Percentiles rank a stretch among this genome's conserved stretches.
phyloP scores from a whole-genome alignment of 768 basidiomycete genomes.

The Trichaptum fuscoviolaceum region DNA sequence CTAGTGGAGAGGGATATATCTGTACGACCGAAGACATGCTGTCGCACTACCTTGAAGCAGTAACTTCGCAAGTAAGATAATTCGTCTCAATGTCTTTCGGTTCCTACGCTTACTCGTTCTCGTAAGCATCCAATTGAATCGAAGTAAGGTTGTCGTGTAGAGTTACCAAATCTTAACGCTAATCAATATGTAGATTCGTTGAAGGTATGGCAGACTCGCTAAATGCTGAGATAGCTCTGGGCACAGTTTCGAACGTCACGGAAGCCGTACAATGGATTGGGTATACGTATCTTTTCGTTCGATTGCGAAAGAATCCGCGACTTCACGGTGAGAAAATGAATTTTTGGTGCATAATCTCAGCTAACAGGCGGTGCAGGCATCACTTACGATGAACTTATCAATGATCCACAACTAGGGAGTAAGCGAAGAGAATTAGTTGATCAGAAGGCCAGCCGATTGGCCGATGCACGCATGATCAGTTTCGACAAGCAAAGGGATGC shows the following conservation, averaged over 20 bases:
- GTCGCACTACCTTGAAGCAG: conserved; percentile 80
- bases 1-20: conserved; percentile 94
- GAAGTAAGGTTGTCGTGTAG: conserved; percentile 46
- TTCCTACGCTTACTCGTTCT: conserved; percentile 6
- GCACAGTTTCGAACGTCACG: conserved; percentile 80
- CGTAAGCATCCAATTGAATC: conserved; percentile 91
- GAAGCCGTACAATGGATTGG: conserved; percentile 95
- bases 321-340: conserved; percentile 56
- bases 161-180: not conserved
- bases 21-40: conserved; percentile 94
- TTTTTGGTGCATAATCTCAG: not conserved
- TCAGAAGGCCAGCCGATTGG: conserved; percentile 60
- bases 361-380: conserved; percentile 50
- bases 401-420: conserved; percentile 70
- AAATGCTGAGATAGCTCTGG: conserved; percentile 93
- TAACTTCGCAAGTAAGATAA: conserved; percentile 70
- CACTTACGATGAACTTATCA: conserved; percentile 52
- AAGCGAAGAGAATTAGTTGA: conserved; percentile 66
- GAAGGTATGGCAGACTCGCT: conserved; percentile 84
- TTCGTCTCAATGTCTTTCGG: conserved; percentile 3
- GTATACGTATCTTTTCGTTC: conserved; percentile 93
- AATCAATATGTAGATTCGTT: conserved; percentile 46
- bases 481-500: conserved; percentile 54
- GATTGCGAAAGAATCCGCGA: conserved; percentile 89
- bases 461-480: conserved; percentile 74